phyloP scores from a whole-genome alignment of 768 basidiomycete species.

The Lentinula edodes region DNA sequence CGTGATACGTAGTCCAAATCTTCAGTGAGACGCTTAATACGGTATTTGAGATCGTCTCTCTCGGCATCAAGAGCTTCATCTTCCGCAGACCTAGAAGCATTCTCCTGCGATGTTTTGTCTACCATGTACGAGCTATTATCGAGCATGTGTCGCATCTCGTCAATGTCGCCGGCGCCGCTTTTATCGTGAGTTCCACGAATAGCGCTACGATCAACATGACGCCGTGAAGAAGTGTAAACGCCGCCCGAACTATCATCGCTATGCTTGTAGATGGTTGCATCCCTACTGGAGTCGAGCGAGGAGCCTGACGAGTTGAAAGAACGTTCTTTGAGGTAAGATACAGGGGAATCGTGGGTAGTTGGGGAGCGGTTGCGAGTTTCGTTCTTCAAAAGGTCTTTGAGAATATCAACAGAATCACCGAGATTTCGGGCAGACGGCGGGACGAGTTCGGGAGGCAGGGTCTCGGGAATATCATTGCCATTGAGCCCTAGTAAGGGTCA shows the following conservation, averaged over 20 bases:
- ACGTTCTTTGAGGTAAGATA: slow-evolving; percentile 62
- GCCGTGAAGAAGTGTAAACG: slow-evolving; percentile 73
- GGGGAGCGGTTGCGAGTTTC: slow-evolving; percentile 76
- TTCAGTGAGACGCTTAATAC: slow-evolving; percentile 82
- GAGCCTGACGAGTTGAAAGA: slow-evolving; percentile 56
- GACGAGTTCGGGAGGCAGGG: slow-evolving; percentile 82
- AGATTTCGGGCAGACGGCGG: slow-evolving; percentile 91
- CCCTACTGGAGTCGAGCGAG: slow-evolving; percentile 55
- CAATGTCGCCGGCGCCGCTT: slow-evolving; percentile 59
- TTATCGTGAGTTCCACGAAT: slow-evolving; percentile 74
- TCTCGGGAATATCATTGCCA: slow-evolving; percentile 84
- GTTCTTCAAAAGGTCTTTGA: slow-evolving; percentile 83
- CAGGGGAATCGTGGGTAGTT: slow-evolving; percentile 40
- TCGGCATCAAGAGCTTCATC: slow-evolving; percentile 92
- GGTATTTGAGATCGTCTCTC: slow-evolving; percentile 78
- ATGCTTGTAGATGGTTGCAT: slow-evolving; percentile 93
- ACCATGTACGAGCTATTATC: slow-evolving; percentile 76
- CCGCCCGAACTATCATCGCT: slow-evolving; percentile 54
- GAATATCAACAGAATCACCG: slow-evolving; percentile 81
- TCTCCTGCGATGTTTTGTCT: slow-evolving; percentile 65
- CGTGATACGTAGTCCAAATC: slow-evolving; percentile 85
- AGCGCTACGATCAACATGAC: slow-evolving; percentile 82
- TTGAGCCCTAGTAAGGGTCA: slow-evolving; percentile 62
- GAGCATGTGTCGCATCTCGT: slow-evolving; percentile 82
- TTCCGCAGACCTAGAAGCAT: slow-evolving; percentile 58